Conservation (phyloP, 345 rosid genomes). For the Salix brachista region DNA sequence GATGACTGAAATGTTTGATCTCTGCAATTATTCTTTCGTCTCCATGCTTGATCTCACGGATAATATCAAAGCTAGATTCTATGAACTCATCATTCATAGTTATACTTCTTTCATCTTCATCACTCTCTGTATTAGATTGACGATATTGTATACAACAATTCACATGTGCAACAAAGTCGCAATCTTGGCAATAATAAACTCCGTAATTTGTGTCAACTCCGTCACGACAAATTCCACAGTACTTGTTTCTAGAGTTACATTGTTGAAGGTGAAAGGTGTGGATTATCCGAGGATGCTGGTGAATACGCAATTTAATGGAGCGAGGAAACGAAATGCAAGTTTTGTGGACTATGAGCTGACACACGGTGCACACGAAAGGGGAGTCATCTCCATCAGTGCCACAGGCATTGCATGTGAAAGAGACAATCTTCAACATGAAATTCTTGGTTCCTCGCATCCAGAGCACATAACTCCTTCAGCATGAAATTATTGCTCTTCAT, state of each 20-base stretch:
- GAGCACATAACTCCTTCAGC: no score
- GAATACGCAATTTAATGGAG: background rate
- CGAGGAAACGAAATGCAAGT: background rate
- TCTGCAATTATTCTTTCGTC: background rate
- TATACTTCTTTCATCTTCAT: no score
- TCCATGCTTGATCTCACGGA: background rate
- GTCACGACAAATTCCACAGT: slow-evolving; percentile 1
- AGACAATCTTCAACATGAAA: no score
- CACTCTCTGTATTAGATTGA: no score
- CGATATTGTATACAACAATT: background rate
- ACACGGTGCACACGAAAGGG: background rate
- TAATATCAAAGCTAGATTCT: background rate
- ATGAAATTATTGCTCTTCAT: no score
- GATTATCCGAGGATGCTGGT: background rate
- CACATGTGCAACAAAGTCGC: slow-evolving; percentile 6
- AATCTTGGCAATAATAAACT: slow-evolving; percentile 1
- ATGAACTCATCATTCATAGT: background rate
- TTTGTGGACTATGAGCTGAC: background rate
- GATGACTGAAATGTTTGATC: slow-evolving; percentile 15
- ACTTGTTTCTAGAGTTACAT: background rate
- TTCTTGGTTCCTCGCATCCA: no score
- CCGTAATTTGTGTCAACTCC: slow-evolving; percentile 1
- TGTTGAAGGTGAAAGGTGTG: background rate
- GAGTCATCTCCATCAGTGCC: background rate
- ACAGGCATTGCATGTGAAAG: background rate